Conservation (phyloP, 306 rosid genomes). For the Sicyos edulis region DNA sequence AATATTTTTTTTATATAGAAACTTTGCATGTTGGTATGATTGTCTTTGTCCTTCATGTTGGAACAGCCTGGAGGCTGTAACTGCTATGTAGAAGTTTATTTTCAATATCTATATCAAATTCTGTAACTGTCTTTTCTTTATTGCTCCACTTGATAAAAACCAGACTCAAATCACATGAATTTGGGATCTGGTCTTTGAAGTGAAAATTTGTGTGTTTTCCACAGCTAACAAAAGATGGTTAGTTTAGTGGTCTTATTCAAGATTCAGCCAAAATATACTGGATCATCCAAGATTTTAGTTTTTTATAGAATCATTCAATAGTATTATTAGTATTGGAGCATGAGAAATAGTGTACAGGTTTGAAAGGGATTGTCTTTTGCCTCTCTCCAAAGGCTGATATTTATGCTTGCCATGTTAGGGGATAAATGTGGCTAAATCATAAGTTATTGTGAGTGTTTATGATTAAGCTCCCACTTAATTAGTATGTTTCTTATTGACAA, state of each 20-base stretch:
- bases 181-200: too few relatives aligned
- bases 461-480: conserved; percentile 16
- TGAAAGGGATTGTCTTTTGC: not conserved
- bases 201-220: too few relatives aligned
- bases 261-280: not conserved
- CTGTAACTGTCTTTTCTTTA: not conserved
- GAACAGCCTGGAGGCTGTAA: not conserved
- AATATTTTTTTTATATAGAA: not conserved
- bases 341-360: not conserved
- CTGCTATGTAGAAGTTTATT: not conserved
- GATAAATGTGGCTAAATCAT: conserved; percentile 8
- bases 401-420: not conserved
- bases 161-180: not conserved
- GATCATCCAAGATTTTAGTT: not conserved
- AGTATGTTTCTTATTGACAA: conserved; percentile 2
- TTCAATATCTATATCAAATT: not conserved
- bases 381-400: conserved; percentile 17
- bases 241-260: not conserved
- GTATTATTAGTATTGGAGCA: not conserved
- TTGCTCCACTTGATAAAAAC: not conserved
- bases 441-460: conserved; percentile 17
- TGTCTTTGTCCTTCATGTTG: conserved; percentile 3
- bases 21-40: conserved; percentile 2
- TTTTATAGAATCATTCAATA: not conserved
- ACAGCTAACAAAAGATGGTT: not conserved